phyloP scores from a whole-genome alignment of 306 rosid species.

The Cicer judaicum region DNA sequence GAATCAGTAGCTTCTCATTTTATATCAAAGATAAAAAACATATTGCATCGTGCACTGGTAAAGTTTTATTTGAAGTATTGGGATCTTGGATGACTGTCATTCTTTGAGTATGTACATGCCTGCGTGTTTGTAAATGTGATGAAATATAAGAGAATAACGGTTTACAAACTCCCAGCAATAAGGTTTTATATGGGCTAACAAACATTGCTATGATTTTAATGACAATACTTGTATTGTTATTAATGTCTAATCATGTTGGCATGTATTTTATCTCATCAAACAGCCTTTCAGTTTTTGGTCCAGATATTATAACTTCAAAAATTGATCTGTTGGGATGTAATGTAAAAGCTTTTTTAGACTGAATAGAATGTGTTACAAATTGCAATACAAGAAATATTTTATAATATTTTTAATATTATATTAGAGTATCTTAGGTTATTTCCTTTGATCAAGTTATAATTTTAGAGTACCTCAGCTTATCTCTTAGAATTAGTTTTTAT shows the following conservation, averaged over 20 bases:
- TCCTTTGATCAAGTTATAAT: no score
- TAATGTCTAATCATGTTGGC: slow-evolving; percentile 23
- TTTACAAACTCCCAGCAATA: slow-evolving; percentile 17
- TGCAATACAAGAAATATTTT: not conserved
- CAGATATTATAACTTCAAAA: not conserved
- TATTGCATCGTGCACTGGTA: slow-evolving; percentile 3
- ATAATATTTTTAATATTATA: not conserved
- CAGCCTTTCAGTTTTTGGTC: not conserved
- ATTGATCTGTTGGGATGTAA: slow-evolving; percentile 7
- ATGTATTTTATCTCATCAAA: slow-evolving; percentile 24
- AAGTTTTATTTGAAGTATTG: slow-evolving; percentile 22
- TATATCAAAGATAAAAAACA: slow-evolving; percentile 24
- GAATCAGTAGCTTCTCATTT: not conserved
- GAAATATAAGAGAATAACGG: slow-evolving; percentile 20
- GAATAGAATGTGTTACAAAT: not conserved
- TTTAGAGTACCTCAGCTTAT: no score
- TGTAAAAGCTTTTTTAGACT: not conserved
- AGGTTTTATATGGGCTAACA: slow-evolving; percentile 4
- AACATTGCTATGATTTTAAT: slow-evolving; percentile 10
- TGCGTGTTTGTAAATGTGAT: slow-evolving; percentile 7
- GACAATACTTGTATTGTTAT: slow-evolving; percentile 21
- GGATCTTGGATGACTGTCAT: slow-evolving; percentile 9
- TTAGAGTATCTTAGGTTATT: no score
- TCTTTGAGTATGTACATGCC: slow-evolving; percentile 16
- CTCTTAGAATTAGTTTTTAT: no score